phyloP scores from a whole-genome alignment of 2,329 filamentous ascomycete species.

The Colletotrichum sp. region DNA sequence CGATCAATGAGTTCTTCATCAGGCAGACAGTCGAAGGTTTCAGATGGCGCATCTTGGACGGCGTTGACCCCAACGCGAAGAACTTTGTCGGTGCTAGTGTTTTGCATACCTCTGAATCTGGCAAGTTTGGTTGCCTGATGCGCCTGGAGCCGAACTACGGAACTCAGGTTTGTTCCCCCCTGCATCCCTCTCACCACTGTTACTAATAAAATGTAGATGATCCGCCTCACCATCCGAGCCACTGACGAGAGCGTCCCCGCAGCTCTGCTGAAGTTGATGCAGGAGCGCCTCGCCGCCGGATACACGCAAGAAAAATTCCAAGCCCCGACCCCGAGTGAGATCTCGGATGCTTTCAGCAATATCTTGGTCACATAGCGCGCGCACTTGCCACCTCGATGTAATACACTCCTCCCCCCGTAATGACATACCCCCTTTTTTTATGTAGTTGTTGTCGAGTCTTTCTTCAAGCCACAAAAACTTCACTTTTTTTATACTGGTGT shows the following conservation, averaged over 20 bases:
- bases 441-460: background rate
- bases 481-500: background rate
- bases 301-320: conserved; percentile 46
- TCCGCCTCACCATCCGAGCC: conserved; percentile 89
- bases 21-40: conserved; percentile 80
- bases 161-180: conserved; percentile 70
- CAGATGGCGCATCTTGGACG: conserved; percentile 83
- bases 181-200: background rate
- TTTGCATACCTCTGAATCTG: conserved; percentile 78
- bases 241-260: conserved; percentile 89
- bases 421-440: conserved; percentile 10
- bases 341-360: conserved; percentile 60
- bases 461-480: background rate
- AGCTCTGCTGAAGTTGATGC: conserved; percentile 84
- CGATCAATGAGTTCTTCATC: conserved; percentile 75
- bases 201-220: conserved; percentile 71
- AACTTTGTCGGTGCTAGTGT: conserved; percentile 94
- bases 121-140: conserved; percentile 94
- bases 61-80: conserved; percentile 89
- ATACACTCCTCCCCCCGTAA: background rate
- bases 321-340: conserved; percentile 51
- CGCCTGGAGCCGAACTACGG: conserved; percentile 93
- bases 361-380: conserved; percentile 50
- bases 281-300: conserved; percentile 73
- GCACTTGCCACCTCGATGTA: background rate